Conservation (phyloP, 345 rosid species). For the Melaleuca alternifolia region DNA sequence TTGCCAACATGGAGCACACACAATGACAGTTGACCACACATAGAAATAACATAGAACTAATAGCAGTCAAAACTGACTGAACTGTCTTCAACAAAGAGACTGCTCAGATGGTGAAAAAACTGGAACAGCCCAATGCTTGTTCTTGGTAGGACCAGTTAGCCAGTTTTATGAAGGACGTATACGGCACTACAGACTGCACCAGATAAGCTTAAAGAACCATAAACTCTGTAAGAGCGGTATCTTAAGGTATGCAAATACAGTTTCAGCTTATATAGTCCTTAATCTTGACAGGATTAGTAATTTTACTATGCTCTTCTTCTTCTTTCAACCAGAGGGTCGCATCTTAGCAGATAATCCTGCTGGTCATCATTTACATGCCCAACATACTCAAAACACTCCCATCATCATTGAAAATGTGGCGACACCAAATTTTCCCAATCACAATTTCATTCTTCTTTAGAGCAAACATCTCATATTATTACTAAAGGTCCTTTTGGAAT, state of each 20-base stretch:
- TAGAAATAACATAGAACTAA: not conserved
- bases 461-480: not conserved
- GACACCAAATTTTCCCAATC: not conserved
- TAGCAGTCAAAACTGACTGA: not conserved
- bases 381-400: not conserved
- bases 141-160: not conserved
- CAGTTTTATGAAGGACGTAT: not conserved
- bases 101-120: not conserved
- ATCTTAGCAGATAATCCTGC: not conserved
- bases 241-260: not conserved
- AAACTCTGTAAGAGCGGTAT: not conserved
- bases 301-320: not conserved
- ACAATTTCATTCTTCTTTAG: not conserved
- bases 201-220: not conserved
- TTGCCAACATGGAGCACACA: not conserved
- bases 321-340: not conserved
- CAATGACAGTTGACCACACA: not conserved
- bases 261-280: not conserved
- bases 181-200: not conserved
- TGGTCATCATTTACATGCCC: not conserved
- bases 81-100: not conserved
- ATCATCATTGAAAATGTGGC: not conserved
- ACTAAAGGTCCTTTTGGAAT: not conserved
- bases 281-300: not conserved
- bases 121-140: not conserved